Evolutionary conservation across 225 moss, liverwort and hornwort species (phyloP), one percentile per base, ranked within the genome.

Genomic region (Neckera pumila): DNA sequence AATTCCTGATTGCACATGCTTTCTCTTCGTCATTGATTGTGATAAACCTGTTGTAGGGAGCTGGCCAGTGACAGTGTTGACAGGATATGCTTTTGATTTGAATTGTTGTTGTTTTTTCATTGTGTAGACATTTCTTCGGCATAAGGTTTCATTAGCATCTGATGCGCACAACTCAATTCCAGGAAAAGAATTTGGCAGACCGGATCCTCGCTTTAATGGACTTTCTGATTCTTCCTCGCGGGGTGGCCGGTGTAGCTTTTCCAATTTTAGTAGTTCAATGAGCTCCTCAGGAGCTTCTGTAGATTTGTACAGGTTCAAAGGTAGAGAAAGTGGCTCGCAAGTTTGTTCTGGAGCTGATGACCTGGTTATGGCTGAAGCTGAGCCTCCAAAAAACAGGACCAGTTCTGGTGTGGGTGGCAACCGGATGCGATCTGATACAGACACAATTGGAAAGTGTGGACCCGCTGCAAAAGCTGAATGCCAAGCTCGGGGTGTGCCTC

Each of bases 61-160:
- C 72, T 45, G 49, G 38, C 21, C 31, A 63, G 64, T 56, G 62
- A 74, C 59, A 60, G 36, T 38, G 33, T 87, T 38, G 71, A 75
- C 38, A 74, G 23, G 56, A n/a, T 62, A 49, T 71, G 53, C 80
- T 42, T 80, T 76, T 57, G 19, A 47, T 81, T 79, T 83, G 83
- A 88, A 10, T 57, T 86, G 11, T 43, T 57, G 53, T 60, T 78
- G 9, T 70, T 56, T 81, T 54, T 53, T 42, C 51, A 45, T 81
- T 88, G 76, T 94, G 92, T 89, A 98, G 97, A 99, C 98, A 84
- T 99, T 99, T 90, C 90, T 99, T 79, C 95, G 98, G 83, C 98
- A 99, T 70, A 99, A 99, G 91, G 98, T 99, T 34, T 96, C 97
- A 65, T 87, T 99, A 93, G 95, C 96, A 83, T 91, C 90, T 58